phyloP scores from a whole-genome alignment of 1,139 yeast genomes.

The Meyerozyma smithsonii region DNA sequence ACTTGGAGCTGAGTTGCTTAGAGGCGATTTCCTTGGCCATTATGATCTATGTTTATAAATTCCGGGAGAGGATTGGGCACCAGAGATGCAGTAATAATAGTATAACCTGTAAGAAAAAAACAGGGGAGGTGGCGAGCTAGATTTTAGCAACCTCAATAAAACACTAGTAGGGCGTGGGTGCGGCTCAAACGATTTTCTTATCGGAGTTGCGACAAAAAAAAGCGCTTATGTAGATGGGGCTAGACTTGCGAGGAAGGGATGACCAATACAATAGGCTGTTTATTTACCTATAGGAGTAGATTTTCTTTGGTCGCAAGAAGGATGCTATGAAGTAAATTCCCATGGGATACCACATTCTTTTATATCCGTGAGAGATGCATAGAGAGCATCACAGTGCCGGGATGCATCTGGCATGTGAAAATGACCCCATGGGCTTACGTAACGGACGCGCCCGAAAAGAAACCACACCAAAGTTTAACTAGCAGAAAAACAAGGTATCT shows the following conservation, averaged over 20 bases:
- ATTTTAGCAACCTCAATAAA: not conserved
- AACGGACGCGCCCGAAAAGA: not conserved
- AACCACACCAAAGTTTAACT: not conserved
- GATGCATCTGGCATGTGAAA: conserved; percentile 3
- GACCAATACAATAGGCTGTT: not conserved
- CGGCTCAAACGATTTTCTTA: not conserved
- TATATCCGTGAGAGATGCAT: not conserved
- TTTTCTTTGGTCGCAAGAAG: not conserved
- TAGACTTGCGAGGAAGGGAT: not conserved
- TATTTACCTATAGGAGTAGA: not conserved
- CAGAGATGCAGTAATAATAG: not conserved
- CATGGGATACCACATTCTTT: not conserved
- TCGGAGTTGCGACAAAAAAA: not conserved
- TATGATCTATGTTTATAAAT: conserved; percentile 1
- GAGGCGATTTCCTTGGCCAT: conserved; percentile 8
- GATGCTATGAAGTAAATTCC: not conserved
- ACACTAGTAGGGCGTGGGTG: not conserved
- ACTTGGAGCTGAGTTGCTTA: conserved; percentile 27
- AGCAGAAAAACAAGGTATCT: not conserved
- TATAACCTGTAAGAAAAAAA: not conserved
- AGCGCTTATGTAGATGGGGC: not conserved
- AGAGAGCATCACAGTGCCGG: not conserved
- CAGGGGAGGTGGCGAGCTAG: not conserved
- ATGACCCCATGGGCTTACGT: not conserved
- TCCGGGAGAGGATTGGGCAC: not conserved